These are phyloP conservation scores for Bruguiera gymnorhiza DNA, from an alignment of 345 rosid genomes.

Conservation along the genomic window DNA sequence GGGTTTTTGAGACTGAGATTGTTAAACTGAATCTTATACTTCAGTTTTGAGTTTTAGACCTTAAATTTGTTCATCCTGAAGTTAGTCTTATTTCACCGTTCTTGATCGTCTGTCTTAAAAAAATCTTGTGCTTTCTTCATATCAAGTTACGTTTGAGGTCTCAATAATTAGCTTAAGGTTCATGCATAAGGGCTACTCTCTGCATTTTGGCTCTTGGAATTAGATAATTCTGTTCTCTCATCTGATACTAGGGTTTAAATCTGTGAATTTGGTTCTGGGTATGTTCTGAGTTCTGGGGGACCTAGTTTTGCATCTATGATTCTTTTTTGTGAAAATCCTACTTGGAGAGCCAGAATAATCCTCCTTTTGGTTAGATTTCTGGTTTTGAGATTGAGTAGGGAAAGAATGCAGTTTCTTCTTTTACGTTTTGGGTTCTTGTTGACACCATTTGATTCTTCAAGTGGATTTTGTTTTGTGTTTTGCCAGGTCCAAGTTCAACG, in stretches of 20 bases:
- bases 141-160: constrained; percentile 5
- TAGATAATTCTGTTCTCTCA: not conserved
- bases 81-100: not conserved
- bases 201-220: constrained; percentile 2
- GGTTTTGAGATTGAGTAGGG: not conserved
- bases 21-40: not conserved
- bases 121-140: constrained; percentile 5
- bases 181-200: not conserved
- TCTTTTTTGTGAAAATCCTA: not conserved
- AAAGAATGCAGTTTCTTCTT: not conserved
- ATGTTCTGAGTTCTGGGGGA: not conserved
- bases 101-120: constrained; percentile 10
- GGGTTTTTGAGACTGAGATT: not conserved
- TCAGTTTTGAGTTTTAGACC: not conserved
- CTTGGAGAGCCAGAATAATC: constrained; percentile 6
- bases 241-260: not conserved
- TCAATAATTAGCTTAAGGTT: not conserved
- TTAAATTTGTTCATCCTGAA: not conserved
- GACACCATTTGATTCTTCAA: constrained; percentile 6
- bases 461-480: constrained; percentile 23
- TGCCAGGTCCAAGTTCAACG: constrained; percentile 30
- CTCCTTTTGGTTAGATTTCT: constrained; percentile 5
- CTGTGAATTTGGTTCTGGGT: not conserved
- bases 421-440: constrained; percentile 4
- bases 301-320: not conserved